A percentile compares a stretch with the other conserved stretches of the same genome.
phyloP scores from a whole-genome alignment of 192 early-diverging fungal genomes.

The Coemansia sp. region DNA sequence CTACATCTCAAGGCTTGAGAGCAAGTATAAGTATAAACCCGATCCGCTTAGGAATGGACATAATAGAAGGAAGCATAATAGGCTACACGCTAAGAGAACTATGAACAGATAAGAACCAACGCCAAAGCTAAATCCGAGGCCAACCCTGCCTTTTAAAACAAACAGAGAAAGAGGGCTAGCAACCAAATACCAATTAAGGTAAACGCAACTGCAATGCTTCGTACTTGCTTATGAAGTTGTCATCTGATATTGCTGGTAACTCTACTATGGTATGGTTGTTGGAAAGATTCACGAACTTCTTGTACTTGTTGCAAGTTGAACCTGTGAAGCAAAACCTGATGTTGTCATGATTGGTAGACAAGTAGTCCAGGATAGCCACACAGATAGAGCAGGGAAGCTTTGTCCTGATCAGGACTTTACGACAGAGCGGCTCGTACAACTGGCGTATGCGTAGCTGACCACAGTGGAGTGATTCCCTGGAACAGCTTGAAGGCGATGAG shows the following conservation, averaged over 20 bases:
- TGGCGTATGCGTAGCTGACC: too few species aligned
- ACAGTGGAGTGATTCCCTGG: too few species aligned
- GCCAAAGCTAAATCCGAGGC: too few species aligned
- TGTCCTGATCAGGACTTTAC: too few species aligned
- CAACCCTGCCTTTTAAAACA: too few species aligned
- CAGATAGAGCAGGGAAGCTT: too few species aligned
- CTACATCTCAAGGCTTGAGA: too few species aligned
- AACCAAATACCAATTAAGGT: background rate
- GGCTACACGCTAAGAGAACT: background rate
- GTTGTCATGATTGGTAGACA: background rate
- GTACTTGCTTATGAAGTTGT: background rate
- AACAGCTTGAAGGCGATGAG: too few species aligned
- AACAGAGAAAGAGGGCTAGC: background rate
- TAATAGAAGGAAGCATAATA: background rate
- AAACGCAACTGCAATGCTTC: background rate
- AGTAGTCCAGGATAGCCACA: constrained; percentile 3
- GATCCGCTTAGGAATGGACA: background rate
- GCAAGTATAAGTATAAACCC: too few species aligned
- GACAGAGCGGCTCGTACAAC: too few species aligned
- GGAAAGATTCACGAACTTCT: background rate
- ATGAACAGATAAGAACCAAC: too few species aligned
- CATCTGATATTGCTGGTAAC: background rate
- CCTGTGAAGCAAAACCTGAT: constrained; percentile 7
- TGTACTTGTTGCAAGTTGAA: constrained; percentile 4
- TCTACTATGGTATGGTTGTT: background rate